These are phyloP conservation scores for Citrus cavaleriei DNA, from an alignment of 345 rosid species.

Conservation along the genomic window DNA sequence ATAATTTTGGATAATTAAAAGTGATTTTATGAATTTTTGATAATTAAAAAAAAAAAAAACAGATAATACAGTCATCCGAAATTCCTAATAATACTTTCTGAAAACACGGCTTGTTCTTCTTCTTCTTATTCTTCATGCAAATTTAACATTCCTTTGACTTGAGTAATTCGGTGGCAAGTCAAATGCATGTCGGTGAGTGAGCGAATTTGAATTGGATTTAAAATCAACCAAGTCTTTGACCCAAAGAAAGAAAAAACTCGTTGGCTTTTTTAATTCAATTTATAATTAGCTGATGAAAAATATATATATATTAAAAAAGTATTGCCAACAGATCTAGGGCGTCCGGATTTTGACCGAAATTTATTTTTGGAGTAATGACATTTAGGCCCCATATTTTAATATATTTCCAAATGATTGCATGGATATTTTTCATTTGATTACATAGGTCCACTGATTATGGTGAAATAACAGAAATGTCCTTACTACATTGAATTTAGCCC, in stretches of 20 bases:
- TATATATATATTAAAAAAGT: background rate
- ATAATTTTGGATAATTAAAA: no score
- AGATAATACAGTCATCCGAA: no score
- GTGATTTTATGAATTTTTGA: no score
- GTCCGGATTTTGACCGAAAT: background rate
- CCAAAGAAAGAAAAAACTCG: background rate
- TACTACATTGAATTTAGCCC: no score
- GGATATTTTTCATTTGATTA: no score
- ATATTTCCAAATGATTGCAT: background rate
- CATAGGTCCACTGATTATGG: background rate
- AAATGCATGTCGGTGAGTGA: background rate
- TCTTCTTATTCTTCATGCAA: background rate
- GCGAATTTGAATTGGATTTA: background rate
- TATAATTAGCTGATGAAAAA: background rate
- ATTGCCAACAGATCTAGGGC: background rate
- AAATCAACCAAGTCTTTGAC: background rate
- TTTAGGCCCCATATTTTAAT: background rate
- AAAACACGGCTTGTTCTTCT: background rate
- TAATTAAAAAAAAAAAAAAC: no score
- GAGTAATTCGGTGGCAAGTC: background rate
- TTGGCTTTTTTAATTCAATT: background rate
- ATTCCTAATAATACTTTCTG: no score
- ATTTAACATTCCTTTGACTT: background rate
- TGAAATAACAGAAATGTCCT: no score
- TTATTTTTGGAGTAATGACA: background rate